phyloP scores from a whole-genome alignment of 345 rosid genomes.

The Melastoma malabathricum region DNA sequence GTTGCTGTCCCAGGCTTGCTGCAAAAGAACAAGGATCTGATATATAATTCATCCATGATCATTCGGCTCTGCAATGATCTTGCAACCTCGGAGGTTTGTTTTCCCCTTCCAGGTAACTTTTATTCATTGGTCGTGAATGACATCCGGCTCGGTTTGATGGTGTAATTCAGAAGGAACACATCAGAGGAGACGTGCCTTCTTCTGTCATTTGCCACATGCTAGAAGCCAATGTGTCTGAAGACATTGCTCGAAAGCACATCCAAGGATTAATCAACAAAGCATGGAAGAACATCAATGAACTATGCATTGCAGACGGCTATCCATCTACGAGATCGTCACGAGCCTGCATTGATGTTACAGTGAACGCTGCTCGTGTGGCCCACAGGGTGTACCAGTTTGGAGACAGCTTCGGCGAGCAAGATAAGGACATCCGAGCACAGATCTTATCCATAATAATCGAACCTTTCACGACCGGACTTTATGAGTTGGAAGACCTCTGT shows the following conservation, averaged over 20 bases:
- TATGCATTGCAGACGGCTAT: constrained; percentile 4
- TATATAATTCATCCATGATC: constrained; percentile 19
- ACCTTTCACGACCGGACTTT: no score
- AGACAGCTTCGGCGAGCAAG: constrained; percentile 40
- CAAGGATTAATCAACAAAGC: constrained; percentile 13
- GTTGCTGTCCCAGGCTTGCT: constrained; percentile 2
- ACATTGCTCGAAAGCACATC: constrained; percentile 15
- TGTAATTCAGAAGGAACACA: constrained; percentile 28
- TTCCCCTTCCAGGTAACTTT: background rate
- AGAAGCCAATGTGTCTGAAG: constrained; percentile 30
- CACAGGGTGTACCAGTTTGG: constrained; percentile 30
- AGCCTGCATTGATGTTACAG: constrained; percentile 12
- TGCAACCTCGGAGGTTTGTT: constrained; percentile 25
- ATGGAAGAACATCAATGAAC: constrained; percentile 33
- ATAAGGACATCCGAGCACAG: constrained; percentile 14
- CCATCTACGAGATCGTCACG: constrained; percentile 2
- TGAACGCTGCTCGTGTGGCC: constrained; percentile 31
- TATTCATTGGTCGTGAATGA: background rate
- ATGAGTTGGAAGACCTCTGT: no score
- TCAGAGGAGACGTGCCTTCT: constrained; percentile 44
- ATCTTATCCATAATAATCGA: constrained; percentile 20
- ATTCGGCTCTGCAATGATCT: constrained; percentile 42
- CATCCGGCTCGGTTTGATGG: background rate
- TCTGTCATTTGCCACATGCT: constrained; percentile 27
- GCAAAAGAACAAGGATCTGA: constrained; percentile 14